These are phyloP conservation scores for Endocarpon pusillum DNA, from an alignment of 495 filamentous ascomycete genomes.

Conservation along the genomic window DNA sequence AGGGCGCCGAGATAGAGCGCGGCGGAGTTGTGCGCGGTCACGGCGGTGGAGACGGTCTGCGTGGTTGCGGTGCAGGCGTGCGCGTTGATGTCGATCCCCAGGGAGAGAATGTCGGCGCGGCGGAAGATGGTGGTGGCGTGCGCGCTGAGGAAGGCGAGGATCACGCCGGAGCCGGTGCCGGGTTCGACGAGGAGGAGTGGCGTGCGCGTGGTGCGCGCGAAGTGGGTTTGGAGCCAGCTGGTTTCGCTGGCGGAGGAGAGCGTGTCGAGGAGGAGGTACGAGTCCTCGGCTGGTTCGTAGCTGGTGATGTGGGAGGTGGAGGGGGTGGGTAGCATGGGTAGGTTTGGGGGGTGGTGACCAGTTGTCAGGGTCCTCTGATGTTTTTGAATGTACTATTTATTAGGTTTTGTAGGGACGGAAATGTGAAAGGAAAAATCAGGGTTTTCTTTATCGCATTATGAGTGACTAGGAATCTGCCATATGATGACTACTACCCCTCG, in stretches of 20 bases:
- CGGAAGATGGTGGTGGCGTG: conserved; percentile 60
- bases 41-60: conserved; percentile 43
- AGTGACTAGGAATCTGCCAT: too few relatives aligned
- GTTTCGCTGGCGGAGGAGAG: conserved; percentile 58
- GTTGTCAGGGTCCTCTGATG: too few relatives aligned
- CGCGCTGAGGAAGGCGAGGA: conserved; percentile 70
- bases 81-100: conserved; percentile 67
- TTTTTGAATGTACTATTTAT: too few relatives aligned
- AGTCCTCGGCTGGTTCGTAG: conserved; percentile 92
- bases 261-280: conserved; percentile 85
- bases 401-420: too few relatives aligned
- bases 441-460: too few relatives aligned
- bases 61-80: conserved; percentile 56
- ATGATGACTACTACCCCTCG: too few relatives aligned
- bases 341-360: too few relatives aligned
- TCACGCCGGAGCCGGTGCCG: conserved; percentile 78
- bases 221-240: conserved; percentile 49
- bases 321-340: conserved; percentile 72
- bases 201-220: conserved; percentile 10
- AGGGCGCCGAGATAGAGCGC: conserved; percentile 38
- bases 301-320: conserved; percentile 80
- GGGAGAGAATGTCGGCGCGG: conserved; percentile 44
- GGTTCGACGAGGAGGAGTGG: conserved; percentile 68
- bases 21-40: too few relatives aligned
- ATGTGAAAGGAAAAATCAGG: too few relatives aligned